Percentiles rank a stretch among this genome's conserved stretches.
These are phyloP conservation scores for Piper betle DNA, from an alignment of 164 flowering plant species.

Conservation along the genomic window DNA sequence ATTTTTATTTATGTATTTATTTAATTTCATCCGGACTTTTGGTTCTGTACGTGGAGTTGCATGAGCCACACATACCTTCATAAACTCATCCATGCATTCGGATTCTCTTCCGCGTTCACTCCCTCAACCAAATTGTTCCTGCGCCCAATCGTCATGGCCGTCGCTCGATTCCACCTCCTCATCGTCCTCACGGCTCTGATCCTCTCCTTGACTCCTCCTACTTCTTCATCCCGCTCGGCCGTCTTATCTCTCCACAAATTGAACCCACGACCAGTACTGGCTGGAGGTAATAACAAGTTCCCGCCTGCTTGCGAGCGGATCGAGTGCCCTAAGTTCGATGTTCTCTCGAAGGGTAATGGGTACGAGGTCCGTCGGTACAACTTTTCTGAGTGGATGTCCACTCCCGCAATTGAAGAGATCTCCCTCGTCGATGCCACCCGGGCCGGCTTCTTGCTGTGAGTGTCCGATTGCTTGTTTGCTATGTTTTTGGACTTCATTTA, in stretches of 20 bases:
- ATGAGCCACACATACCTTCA: too few species aligned
- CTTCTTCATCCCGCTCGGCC: not conserved
- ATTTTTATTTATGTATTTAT: too few species aligned
- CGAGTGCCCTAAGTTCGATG: constrained; percentile 65
- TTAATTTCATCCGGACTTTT: too few species aligned
- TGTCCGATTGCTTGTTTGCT: not conserved
- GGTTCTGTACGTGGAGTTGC: too few species aligned
- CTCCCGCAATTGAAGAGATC: constrained; percentile 58
- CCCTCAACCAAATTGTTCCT: too few species aligned
- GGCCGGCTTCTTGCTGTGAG: constrained; percentile 54
- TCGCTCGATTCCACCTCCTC: too few species aligned
- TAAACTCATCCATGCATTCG: too few species aligned
- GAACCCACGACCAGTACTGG: not conserved
- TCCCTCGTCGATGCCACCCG: constrained; percentile 64
- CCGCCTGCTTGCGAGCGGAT: constrained; percentile 65
- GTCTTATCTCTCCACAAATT: not conserved
- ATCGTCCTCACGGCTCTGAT: too few species aligned
- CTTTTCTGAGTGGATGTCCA: constrained; percentile 55
- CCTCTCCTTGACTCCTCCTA: too few species aligned
- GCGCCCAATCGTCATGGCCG: too few species aligned
- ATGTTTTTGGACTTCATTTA: not conserved
- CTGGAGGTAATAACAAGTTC: not conserved
- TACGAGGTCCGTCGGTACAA: constrained; percentile 73
- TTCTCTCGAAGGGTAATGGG: constrained; percentile 39
- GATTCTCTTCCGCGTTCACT: too few species aligned